These are phyloP conservation scores for Fomitopsis pulvina DNA, from an alignment of 768 basidiomycete species.

Conservation along the genomic window DNA sequence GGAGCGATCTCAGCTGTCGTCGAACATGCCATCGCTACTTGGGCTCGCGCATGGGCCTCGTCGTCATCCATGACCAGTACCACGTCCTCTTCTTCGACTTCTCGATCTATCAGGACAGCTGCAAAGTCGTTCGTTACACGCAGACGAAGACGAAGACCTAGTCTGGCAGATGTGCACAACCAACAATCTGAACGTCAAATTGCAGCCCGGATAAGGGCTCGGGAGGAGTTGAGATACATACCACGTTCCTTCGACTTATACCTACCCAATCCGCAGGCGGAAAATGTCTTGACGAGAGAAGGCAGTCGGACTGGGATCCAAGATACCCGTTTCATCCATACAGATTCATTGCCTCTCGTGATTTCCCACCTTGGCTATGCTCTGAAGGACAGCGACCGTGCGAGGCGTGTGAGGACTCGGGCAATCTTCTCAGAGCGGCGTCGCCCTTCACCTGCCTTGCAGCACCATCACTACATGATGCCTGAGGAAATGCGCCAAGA, in stretches of 20 bases:
- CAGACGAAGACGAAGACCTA: slow-evolving; percentile 39
- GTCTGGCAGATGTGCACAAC: slow-evolving; percentile 44
- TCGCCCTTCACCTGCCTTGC: slow-evolving; percentile 8
- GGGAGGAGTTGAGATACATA: slow-evolving; percentile 51
- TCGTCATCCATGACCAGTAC: slow-evolving; percentile 37
- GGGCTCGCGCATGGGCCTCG: slow-evolving; percentile 51
- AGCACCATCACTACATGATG: slow-evolving; percentile 30
- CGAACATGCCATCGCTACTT: slow-evolving; percentile 65
- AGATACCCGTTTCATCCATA: slow-evolving; percentile 9
- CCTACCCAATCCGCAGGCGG: slow-evolving; percentile 35
- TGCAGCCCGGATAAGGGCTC: slow-evolving; percentile 55
- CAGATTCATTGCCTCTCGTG: slow-evolving; percentile 14
- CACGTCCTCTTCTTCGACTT: slow-evolving; percentile 35
- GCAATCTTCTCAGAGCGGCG: slow-evolving; percentile 1
- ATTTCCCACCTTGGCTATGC: slow-evolving; percentile 11
- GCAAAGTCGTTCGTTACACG: slow-evolving; percentile 24
- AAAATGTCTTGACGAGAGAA: slow-evolving; percentile 3
- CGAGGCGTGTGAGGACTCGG: slow-evolving; percentile 10
- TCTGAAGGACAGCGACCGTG: slow-evolving; percentile 12
- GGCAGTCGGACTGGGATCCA: background rate
- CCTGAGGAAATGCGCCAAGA: slow-evolving; percentile 17
- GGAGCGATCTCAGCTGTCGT: slow-evolving; percentile 46
- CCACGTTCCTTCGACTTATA: slow-evolving; percentile 64
- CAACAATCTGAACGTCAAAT: slow-evolving; percentile 53
- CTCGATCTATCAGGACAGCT: slow-evolving; percentile 26